These are phyloP conservation scores for Aspergillus amoenus DNA, from an alignment of 2,329 filamentous ascomycete genomes.

Conservation along the genomic window DNA sequence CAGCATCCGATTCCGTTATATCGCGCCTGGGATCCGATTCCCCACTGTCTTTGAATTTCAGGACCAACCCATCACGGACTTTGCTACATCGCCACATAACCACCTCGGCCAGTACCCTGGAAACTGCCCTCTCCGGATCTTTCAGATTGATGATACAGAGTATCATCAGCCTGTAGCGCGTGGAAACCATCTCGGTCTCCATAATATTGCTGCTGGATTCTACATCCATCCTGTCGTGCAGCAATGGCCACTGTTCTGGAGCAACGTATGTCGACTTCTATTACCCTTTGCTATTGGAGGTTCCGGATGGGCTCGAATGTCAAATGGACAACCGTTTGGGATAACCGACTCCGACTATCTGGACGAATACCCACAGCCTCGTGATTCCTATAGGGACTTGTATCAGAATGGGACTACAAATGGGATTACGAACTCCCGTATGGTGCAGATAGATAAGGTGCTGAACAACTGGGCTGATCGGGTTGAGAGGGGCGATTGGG, in stretches of 20 bases:
- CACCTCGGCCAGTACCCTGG: slow-evolving; percentile 6
- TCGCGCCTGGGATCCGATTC: slow-evolving; percentile 18
- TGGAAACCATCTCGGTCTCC: neutral
- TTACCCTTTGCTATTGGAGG: slow-evolving; percentile 16
- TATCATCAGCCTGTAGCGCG: neutral
- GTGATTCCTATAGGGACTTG: slow-evolving; percentile 5
- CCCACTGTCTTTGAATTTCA: slow-evolving; percentile 10
- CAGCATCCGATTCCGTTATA: slow-evolving; percentile 14
- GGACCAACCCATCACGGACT: slow-evolving; percentile 13
- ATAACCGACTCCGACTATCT: neutral
- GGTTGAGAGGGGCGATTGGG: slow-evolving; percentile 27
- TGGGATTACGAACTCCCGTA: slow-evolving; percentile 8
- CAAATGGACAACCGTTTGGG: slow-evolving; percentile 13
- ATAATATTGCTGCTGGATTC: neutral
- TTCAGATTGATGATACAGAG: slow-evolving; percentile 4
- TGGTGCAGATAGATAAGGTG: slow-evolving; percentile 24
- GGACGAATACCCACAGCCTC: slow-evolving; percentile 9
- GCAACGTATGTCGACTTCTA: slow-evolving; percentile 16
- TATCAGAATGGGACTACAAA: slow-evolving; percentile 13
- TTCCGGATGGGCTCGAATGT: slow-evolving; percentile 14
- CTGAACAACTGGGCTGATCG: slow-evolving; percentile 25
- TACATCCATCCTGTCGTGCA: neutral
- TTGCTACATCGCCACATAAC: slow-evolving; percentile 4
- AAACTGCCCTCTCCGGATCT: slow-evolving; percentile 10
- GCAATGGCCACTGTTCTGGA: neutral